Evolutionary conservation across 306 rosid genomes (phyloP), one percentile per base, ranked within the genome.

Genomic region (Sicyos edulis): DNA sequence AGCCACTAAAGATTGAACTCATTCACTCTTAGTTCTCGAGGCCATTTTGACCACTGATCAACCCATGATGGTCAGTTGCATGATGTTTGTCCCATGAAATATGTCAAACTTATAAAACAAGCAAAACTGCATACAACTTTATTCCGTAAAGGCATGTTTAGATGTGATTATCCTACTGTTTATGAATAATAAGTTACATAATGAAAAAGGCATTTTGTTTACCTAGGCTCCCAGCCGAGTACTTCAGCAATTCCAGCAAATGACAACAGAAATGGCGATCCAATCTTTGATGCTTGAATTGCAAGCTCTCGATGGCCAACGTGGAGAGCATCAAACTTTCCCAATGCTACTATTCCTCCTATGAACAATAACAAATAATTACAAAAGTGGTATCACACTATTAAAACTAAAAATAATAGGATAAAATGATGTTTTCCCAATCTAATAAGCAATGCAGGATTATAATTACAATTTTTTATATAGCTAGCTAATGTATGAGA

Each of bases 291-390:
- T 58, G 99, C 99, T 87, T 93, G 92, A 85, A 86, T 85, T 42
- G 90, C 99, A 72, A 91, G 99, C 77, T 91, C 99, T 32, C 99
- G 88, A 76, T 93, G 99, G 47, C 99, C 99, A 61, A 88, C 75
- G 62, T 93, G 99, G 76, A 91, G 86, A 72, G 97, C 97, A 79
- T 93, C 99, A 79, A 88, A 93, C 86, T 93, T 93, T 72, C 99
- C 99, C 82, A 93, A 74, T 20, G 99, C 92, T 52, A 88, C 99
- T 73, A 93, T 68, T 81, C 99, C 99, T 54, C 97, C 99, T 93
- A 78, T 37, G 50, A 68, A 77, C 65, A 47, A 81, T 22, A 63
- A 78, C 55, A 52, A 73, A 24, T 22, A 52, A 70, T 50, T 71
- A 74, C n/a, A 62, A 3, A 66, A 64, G 40, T 19, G 32, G 44